Percentiles rank a stretch among this genome's conserved stretches.
These are phyloP conservation scores for Xanthoceras sorbifolium DNA, from an alignment of 345 rosid genomes.

Conservation along the genomic window DNA sequence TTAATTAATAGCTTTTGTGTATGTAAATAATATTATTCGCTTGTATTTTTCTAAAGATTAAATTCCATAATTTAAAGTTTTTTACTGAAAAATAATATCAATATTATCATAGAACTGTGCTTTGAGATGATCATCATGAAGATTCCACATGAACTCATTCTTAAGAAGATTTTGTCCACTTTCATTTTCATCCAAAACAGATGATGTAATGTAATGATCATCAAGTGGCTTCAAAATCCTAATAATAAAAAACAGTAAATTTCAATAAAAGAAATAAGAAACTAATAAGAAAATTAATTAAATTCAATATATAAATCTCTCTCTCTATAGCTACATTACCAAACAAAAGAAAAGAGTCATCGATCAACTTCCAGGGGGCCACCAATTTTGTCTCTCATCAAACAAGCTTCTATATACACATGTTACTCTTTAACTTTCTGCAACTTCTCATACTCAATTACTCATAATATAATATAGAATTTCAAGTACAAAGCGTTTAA, in stretches of 20 bases:
- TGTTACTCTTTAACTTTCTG: background rate
- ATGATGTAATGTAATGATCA: constrained; percentile 23
- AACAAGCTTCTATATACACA: constrained; percentile 1
- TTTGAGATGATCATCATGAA: constrained; percentile 3
- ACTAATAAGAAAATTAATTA: background rate
- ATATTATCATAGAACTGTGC: no score
- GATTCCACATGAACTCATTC: background rate
- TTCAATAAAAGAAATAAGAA: background rate
- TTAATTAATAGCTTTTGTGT: no score
- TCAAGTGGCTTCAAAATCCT: background rate
- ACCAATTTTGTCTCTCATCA: background rate
- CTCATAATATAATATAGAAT: no score
- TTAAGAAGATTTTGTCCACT: background rate
- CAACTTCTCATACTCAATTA: constrained; percentile 16
- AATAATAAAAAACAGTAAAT: background rate
- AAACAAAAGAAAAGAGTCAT: constrained; percentile 6
- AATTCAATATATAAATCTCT: no score
- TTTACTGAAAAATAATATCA: no score
- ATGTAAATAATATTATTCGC: no score
- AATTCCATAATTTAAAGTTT: no score
- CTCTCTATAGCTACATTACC: constrained; percentile 10
- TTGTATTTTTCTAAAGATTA: no score
- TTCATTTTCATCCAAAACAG: constrained; percentile 18
- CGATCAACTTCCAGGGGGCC: background rate
- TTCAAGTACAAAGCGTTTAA: background rate